Evolutionary conservation across 768 basidiomycete genomes (phyloP), one percentile per base, ranked within the genome.

Genomic region (Lactarius vividus): DNA sequence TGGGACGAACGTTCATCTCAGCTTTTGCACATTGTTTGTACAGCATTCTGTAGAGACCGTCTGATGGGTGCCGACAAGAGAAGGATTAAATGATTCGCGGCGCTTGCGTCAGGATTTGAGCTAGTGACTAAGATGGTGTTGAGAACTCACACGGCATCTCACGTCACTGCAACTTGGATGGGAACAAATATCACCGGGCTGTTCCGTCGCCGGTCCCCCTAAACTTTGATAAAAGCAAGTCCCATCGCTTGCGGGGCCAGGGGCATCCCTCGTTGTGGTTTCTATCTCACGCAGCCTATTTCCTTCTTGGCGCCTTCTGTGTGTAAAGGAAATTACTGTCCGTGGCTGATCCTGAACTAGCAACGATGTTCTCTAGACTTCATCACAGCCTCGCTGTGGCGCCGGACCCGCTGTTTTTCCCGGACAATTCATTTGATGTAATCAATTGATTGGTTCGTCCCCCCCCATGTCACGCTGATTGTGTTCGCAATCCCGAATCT

Each of bases 391-490:
- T 44, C 52, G 57, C 58, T 35, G 57, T 39, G 40, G 49, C 52
- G 52, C 16, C 63, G 63, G 63, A 59, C 16, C 49, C 54, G 59
- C 54, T 61, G 53, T 37, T 26, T 56, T 35, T 49, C 18, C 23
- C 18, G n/a, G 33, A 29, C 15, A 13, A 49, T 49, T 44, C 40
- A 39, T 59, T 59, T 65, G 64, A 65, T 65, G 42, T 54, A 56
- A 65, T 61, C 59, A 60, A 40, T 28, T 65, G 64, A 65, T 65
- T 60, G 28, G 46, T 49, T 2, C 10, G n/a, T 23, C n/a, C 26
- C 54, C 31, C 31, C 35, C 35, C 9, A 40, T 29, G 46, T 23
- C 53, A 54, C 60, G 37, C 35, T 44, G 54, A 56, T 62, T 44
- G 31, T 31, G 20, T 55, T 55, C n/a, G 23, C 61, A 16, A 31